Base-by-base conservation (phyloP, 441 rosid genomes). In the Biscutella auriculata region DNA sequence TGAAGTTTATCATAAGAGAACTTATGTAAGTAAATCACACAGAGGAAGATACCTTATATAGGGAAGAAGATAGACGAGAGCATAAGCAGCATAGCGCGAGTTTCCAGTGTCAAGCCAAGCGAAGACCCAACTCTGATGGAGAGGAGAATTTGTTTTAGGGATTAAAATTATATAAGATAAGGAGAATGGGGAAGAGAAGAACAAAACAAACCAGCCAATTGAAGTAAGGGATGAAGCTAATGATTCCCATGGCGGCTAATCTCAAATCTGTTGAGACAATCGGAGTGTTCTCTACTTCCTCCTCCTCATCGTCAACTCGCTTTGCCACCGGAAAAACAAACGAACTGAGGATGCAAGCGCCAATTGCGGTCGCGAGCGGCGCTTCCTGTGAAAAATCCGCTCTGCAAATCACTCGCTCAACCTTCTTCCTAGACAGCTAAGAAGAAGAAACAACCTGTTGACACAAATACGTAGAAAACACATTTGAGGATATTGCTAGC, bases 61-160 rank as follows among this genome's bases (percentile, higher is more conserved):
- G 3, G 98, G 97, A 72, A 80, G 81, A 76, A 92, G 72, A 76
- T 92, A 92, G 0, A 75, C 88, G 50, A 84, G 63, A 17, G 98
- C 73, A 57, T 83, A 88, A 13, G 82, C 69, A 23, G 87, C 88
- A 60, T 88, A 92, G 8, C 90, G 87, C 30, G 95, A 75, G 55
- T 76, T 84, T 37, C 92, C 95, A 0, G 97, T 83, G 67, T 92
- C 98, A 71, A 88, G 91, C 95, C 97, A 88, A 13, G 98, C 98
- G 66, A 92, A 92, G 14, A 92, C 80, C 98, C 98, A 92, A 73
- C 97, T 77, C 98, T 92, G 66, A 27, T 11, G 19, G n/a, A n/a
- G n/a, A n/a, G n/a, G n/a, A n/a, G 37, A 35, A 28, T 46, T 46
- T 23, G 17, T 34, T 44, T 57, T 4, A 44, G 21, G 34, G 5